Percentiles rank a stretch among this genome's conserved stretches.
Evolutionary conservation across 2,329 filamentous ascomycete species (phyloP).

Genomic region (Mycocentrospora acerina): DNA sequence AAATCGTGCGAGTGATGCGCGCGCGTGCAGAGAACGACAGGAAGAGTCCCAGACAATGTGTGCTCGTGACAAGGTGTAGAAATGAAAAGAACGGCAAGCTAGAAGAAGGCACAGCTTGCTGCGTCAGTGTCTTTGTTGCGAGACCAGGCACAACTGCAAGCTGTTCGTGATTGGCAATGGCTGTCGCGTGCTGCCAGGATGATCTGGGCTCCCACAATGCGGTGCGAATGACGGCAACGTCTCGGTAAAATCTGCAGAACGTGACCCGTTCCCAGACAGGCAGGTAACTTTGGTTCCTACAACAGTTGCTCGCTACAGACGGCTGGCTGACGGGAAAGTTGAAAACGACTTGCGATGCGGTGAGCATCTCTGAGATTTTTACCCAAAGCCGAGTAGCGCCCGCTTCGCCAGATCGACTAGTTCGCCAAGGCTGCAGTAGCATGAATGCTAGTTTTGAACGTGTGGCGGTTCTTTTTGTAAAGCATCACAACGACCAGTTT

Average conservation of each 20-base stretch:
- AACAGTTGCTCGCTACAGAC: no score
- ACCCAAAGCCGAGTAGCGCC: constrained; percentile 19
- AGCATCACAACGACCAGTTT: constrained; percentile 10
- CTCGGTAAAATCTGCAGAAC: constrained; percentile 5
- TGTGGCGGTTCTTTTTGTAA: no score
- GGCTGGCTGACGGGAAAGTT: no score
- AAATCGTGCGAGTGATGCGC: constrained; percentile 16
- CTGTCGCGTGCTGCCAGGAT: constrained; percentile 39
- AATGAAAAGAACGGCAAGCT: constrained; percentile 3
- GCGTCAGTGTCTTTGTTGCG: constrained; percentile 12
- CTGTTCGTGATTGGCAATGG: constrained; percentile 25
- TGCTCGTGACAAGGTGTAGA: constrained; percentile 3
- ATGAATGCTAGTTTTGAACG: no score
- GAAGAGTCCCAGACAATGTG: constrained; percentile 1
- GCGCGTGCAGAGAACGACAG: constrained; percentile 1
- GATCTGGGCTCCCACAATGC: constrained; percentile 27
- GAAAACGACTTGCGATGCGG: constrained; percentile 24
- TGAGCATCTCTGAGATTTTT: constrained; percentile 12
- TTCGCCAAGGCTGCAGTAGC: constrained; percentile 5
- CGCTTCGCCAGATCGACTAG: constrained; percentile 9
- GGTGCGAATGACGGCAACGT: constrained; percentile 11
- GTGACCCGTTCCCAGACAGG: neutral
- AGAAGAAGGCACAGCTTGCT: constrained; percentile 15
- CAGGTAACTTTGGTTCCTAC: no score
- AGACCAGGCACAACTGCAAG: constrained; percentile 27